phyloP scores from a whole-genome alignment of 2,329 filamentous ascomycete species.

The Fusarium sp. region DNA sequence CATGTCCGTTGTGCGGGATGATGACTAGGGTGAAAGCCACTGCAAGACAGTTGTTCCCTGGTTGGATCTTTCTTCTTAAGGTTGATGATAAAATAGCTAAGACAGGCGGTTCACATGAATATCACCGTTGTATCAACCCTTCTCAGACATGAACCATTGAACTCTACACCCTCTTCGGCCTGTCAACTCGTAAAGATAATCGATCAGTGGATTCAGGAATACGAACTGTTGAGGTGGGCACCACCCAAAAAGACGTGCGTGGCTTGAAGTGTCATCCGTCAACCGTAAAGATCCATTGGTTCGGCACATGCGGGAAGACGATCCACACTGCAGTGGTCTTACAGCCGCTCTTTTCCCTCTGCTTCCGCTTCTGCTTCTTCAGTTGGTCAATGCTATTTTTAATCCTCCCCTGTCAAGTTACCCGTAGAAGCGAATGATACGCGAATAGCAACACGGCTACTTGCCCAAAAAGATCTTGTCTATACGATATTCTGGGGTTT shows the following conservation, averaged over 20 bases:
- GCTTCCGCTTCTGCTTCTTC: neutral
- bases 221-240: slow-evolving; percentile 46
- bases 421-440: slow-evolving; percentile 12
- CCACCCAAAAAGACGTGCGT: slow-evolving; percentile 28
- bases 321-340: slow-evolving; percentile 32
- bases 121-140: neutral
- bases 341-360: neutral
- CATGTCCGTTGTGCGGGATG: slow-evolving; percentile 28
- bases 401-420: neutral
- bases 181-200: slow-evolving; percentile 24
- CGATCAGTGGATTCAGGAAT: slow-evolving; percentile 36
- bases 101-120: neutral
- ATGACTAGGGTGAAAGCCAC: slow-evolving; percentile 12
- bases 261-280: slow-evolving; percentile 35
- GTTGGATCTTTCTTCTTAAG: neutral
- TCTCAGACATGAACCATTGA: neutral
- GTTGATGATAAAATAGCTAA: neutral
- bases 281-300: slow-evolving; percentile 32
- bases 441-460: slow-evolving; percentile 32
- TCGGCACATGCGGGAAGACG: slow-evolving; percentile 21
- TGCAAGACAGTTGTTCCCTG: neutral
- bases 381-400: neutral
- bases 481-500: slow-evolving; percentile 29
- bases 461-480: slow-evolving; percentile 9
- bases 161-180: neutral